These are phyloP conservation scores for Saccharomyces hybrid DNA, from an alignment of 1,139 yeast species.

Conservation along the genomic window DNA sequence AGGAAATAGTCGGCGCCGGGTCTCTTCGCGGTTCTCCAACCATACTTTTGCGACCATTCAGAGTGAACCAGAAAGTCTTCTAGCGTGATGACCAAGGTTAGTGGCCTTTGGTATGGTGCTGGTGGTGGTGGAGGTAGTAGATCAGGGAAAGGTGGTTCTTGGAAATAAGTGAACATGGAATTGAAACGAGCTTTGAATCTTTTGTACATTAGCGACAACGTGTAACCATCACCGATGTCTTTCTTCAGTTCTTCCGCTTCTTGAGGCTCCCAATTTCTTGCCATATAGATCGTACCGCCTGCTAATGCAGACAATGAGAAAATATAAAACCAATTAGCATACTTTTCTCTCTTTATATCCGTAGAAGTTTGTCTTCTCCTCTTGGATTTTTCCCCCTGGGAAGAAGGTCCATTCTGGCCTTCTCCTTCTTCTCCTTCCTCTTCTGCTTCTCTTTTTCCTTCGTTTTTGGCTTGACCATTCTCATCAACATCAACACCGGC, in stretches of 20 bases:
- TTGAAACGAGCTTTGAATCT: constrained; percentile 66
- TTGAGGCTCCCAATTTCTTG: constrained; percentile 81
- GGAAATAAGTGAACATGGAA: constrained; percentile 73
- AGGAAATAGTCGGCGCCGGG: constrained; percentile 96
- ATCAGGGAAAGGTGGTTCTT: constrained; percentile 90
- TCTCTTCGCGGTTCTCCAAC: constrained; percentile 98
- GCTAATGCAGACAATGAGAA: constrained; percentile 55
- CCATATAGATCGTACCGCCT: constrained; percentile 59
- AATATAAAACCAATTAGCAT: constrained; percentile 62
- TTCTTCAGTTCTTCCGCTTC: constrained; percentile 53
- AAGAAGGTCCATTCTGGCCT: constrained; percentile 9
- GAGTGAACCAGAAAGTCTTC: constrained; percentile 89
- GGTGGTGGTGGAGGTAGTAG: constrained; percentile 88
- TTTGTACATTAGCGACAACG: constrained; percentile 55
- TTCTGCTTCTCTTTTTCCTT: constrained; percentile 12
- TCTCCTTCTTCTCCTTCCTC: constrained; percentile 24
- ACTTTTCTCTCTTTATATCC: constrained; percentile 56
- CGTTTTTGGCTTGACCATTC: constrained; percentile 4
- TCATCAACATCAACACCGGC: constrained; percentile 69
- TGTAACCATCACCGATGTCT: constrained; percentile 58
- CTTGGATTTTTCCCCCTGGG: constrained; percentile 15
- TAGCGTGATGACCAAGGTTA: constrained; percentile 78
- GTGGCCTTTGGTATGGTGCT: constrained; percentile 87
- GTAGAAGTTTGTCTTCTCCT: constrained; percentile 53
- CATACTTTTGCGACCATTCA: constrained; percentile 84